A percentile compares a stretch with the other conserved stretches of the same genome.
Evolutionary conservation across 257 asterid species (phyloP).

Genomic region (Sherardia arvensis): DNA sequence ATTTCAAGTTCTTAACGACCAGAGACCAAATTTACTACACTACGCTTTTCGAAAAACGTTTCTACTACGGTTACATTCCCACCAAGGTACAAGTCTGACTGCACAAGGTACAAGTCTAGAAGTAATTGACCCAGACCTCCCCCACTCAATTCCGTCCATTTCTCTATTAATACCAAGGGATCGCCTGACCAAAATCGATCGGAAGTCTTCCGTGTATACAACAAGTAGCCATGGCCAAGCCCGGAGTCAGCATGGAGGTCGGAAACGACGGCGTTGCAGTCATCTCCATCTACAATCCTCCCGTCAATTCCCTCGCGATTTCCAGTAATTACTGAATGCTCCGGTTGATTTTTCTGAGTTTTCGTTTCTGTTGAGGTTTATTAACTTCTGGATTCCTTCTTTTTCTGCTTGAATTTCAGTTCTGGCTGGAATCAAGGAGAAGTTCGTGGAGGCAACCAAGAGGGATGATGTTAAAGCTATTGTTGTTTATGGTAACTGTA

Average conservation of each 20-base stretch:
- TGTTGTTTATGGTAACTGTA: constrained; percentile 70
- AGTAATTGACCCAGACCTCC: neutral
- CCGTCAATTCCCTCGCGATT: constrained; percentile 78
- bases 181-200: neutral
- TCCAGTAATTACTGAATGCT: constrained; percentile 25
- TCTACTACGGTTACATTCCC: neutral
- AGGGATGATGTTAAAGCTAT: constrained; percentile 82
- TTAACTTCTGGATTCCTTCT: neutral
- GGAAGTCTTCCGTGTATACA: neutral
- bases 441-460: constrained; percentile 50
- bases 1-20: neutral
- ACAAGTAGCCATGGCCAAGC: constrained; percentile 27
- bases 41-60: neutral
- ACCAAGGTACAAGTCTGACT: neutral
- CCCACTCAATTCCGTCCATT: neutral
- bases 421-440: constrained; percentile 57
- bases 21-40: neutral
- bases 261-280: constrained; percentile 87
- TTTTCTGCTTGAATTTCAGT: constrained; percentile 27
- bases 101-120: neutral
- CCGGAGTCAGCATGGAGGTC: constrained; percentile 69
- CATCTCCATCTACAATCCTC: constrained; percentile 68
- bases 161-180: neutral
- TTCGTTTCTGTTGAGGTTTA: neutral
- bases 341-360: neutral